Base-by-base conservation (phyloP, 345 rosid species). In the Balakata baccata region DNA sequence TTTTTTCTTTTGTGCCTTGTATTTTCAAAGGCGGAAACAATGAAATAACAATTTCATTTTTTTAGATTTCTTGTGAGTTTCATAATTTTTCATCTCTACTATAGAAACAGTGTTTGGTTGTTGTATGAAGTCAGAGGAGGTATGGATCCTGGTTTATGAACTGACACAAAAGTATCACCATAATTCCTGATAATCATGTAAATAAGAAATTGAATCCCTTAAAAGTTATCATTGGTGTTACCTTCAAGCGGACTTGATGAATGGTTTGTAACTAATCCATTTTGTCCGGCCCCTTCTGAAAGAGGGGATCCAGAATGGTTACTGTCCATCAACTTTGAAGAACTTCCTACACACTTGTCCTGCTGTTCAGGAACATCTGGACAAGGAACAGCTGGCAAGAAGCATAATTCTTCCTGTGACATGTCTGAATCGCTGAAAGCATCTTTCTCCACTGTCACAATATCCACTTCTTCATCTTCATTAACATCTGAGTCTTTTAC, bases 391-490 rank as follows among this genome's bases (percentile, higher is more conserved):
- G 94, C 94, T 72, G 96, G 99, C 88, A 95, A 86, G 86, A 91
- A 96, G 70, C 94, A 82, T 9, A 96, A 84, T 80, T 96, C 98
- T 74, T 92, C 99, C 74, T 89, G 96, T 63, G 99, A 96, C 84
- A 84, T 85, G 77, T 96, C 99, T 70, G 99, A 93, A 83, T 93
- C 99, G 83, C 98, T 96, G 78, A 93, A 88, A 72, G 81, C 83
- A 83, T 89, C 94, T 81, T 90, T 87, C 72, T 91, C 99, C 63
- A 91, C 84, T 2, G 93, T 85, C 86, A 91, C 80, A 75, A 96
- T 90, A 82, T 96, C 99, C 82, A 93, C 92, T 73, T 90, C 97
- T 58, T 93, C 98, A 84, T 93, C 98, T 85, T 96, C 92, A 84
- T 93, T 91, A 68, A 85, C 87, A 82, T 83, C 89, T 49, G 88